Conservation (phyloP, 176 grass and related monocot species). For the Typha latifolia region DNA sequence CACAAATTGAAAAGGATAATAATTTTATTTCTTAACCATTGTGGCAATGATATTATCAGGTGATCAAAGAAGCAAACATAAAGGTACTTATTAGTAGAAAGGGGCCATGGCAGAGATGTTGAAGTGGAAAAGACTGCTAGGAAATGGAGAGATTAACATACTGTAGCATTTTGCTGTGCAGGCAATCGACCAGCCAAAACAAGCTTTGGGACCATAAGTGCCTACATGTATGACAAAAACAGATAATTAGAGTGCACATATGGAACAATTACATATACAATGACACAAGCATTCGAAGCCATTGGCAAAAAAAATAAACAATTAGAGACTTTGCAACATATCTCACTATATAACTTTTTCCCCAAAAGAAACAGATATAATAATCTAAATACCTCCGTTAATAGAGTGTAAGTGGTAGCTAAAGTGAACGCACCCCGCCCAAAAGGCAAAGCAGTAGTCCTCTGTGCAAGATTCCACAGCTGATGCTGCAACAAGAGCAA, state of each 20-base stretch:
- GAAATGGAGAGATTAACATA: conserved; percentile 17
- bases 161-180: conserved; percentile 92
- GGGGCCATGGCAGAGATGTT: neutral
- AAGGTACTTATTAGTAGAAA: too few relatives aligned
- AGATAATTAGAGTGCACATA: neutral
- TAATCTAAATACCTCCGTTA: conserved; percentile 60
- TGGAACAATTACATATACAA: neutral
- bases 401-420: conserved; percentile 83
- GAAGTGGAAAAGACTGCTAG: neutral
- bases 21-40: too few relatives aligned
- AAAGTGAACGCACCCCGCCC: conserved; percentile 93
- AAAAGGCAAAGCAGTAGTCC: conserved; percentile 89
- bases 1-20: too few relatives aligned
- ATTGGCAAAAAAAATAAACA: too few relatives aligned
- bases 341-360: too few relatives aligned
- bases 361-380: neutral
- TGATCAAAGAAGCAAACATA: neutral
- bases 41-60: neutral
- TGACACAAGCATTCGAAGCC: neutral
- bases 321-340: too few relatives aligned
- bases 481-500: conserved; percentile 52
- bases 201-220: conserved; percentile 82
- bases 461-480: conserved; percentile 97
- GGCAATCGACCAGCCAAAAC: conserved; percentile 87
- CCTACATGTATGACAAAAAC: conserved; percentile 29